Evolutionary conservation across 225 moss, liverwort and hornwort species (phyloP).

Genomic region (Sphagnum tenellum): DNA sequence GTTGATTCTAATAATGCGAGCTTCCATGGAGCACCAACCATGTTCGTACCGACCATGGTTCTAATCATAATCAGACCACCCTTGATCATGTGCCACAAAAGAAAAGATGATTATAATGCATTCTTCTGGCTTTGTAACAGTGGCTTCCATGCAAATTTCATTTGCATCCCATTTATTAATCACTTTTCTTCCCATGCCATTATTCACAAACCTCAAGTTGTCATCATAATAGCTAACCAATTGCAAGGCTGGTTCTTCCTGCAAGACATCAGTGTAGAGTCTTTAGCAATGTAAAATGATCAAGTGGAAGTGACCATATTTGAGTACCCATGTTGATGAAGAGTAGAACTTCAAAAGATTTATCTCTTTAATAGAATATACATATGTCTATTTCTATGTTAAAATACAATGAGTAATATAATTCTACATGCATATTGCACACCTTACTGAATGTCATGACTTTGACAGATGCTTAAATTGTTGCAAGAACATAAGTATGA

Average conservation of each 20-base stretch:
- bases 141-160: constrained; percentile 15
- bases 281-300: too few relatives aligned
- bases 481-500: too few relatives aligned
- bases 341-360: too few relatives aligned
- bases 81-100: constrained; percentile 30
- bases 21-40: constrained; percentile 6
- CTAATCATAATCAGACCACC: constrained; percentile 1
- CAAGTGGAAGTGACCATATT: too few relatives aligned
- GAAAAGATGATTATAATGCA: constrained; percentile 13
- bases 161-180: not conserved
- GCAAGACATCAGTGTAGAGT: not conserved
- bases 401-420: too few relatives aligned
- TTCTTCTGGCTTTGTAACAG: not conserved
- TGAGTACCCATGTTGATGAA: too few relatives aligned
- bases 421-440: too few relatives aligned
- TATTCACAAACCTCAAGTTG: constrained; percentile 9
- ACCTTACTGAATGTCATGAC: too few relatives aligned
- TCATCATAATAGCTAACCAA: constrained; percentile 22
- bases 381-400: too few relatives aligned
- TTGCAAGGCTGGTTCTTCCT: constrained; percentile 16
- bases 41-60: constrained; percentile 11
- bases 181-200: constrained; percentile 16
- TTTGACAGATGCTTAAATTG: too few relatives aligned
- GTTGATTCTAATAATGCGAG: constrained; percentile 6
- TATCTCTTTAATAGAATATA: too few relatives aligned